These are phyloP conservation scores for Aspergillus diversus DNA, from an alignment of 495 filamentous ascomycete species.

Conservation along the genomic window DNA sequence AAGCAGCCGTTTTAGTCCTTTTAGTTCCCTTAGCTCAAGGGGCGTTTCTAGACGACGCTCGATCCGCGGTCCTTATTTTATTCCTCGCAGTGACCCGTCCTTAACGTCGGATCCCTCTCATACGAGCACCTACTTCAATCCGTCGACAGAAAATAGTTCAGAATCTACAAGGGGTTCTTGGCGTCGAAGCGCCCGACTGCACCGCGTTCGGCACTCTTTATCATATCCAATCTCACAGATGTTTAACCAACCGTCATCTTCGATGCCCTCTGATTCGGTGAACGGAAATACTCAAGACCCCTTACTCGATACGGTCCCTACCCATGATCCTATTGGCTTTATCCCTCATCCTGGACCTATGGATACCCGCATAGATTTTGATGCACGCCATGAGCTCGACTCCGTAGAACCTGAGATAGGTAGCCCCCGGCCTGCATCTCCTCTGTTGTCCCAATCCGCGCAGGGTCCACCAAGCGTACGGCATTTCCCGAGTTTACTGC, in stretches of 20 bases:
- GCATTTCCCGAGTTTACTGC: slow-evolving; percentile 47
- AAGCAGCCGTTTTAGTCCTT: slow-evolving; percentile 48
- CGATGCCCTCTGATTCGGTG: slow-evolving; percentile 20
- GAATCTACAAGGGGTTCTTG: slow-evolving; percentile 44
- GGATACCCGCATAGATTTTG: slow-evolving; percentile 49
- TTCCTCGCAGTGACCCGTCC: slow-evolving; percentile 41
- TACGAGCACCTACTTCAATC: slow-evolving; percentile 30
- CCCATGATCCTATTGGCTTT: slow-evolving; percentile 30
- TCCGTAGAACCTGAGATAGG: slow-evolving; percentile 42
- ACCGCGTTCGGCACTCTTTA: slow-evolving; percentile 49
- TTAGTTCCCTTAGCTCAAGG: slow-evolving; percentile 43
- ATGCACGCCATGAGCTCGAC: slow-evolving; percentile 48
- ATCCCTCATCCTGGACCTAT: slow-evolving; percentile 42
- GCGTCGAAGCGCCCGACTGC: slow-evolving; percentile 48
- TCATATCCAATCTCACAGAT: slow-evolving; percentile 50
- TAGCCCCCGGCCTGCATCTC: slow-evolving; percentile 28
- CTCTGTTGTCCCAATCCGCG: slow-evolving; percentile 32
- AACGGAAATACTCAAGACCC: slow-evolving; percentile 27
- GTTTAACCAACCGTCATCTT: slow-evolving; percentile 43
- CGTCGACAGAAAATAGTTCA: slow-evolving; percentile 28
- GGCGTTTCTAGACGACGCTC: slow-evolving; percentile 46
- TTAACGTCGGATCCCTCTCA: slow-evolving; percentile 30
- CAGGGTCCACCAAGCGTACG: slow-evolving; percentile 35
- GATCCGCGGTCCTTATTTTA: slow-evolving; percentile 40
- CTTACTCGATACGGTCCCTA: slow-evolving; percentile 24